Evolutionary conservation across 2,329 filamentous ascomycete species (phyloP), one percentile per base, ranked within the genome.

Genomic region (Stemphylium lycopersici): DNA sequence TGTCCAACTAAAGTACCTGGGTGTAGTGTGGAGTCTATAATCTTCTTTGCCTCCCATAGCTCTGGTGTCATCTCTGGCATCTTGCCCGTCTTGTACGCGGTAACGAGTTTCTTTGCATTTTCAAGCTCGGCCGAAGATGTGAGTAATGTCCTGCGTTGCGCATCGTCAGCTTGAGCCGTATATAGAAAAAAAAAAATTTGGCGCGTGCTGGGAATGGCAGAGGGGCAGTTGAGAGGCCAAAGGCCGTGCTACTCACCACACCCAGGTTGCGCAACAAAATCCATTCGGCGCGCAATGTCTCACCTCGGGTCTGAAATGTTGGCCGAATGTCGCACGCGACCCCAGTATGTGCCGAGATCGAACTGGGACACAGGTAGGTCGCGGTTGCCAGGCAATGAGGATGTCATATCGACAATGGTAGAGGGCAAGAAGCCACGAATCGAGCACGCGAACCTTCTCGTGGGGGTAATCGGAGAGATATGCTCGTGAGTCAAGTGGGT

Each of bases 281-380:
- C 29, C 29, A 8, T 58, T 37, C 45, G 47, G 53, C 60, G 58
- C 60, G 61, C 60, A 59, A 58, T 69, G 55, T 68, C 90, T 87
- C 83, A 98, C 93, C 93, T 95, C 65, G 95, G 95, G 81, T 99
- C 95, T 73, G 93, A 90, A 68, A 99, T 87, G 68, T 93, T 88
- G 57, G 90, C 89, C 15, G 92, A 88, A 80, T 99, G 93, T 78
- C 85, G 86, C 71, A 98, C 95, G 55, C 95, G 88, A 62, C 95
- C 95, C 90, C 90, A 95, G 80, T 99, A 99, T 41, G 93, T 97
- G 73, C 78, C 86, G 70, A 99, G 83, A 74, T 99, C 91, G 84
- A 96, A 93, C 77, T 92, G 91, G 49, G 95, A 99, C 52, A 87
- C 86, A 58, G 95, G 95, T 62, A 97, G 83, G 76, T 96, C 91